These are phyloP conservation scores for Phytophthora idaei DNA, from an alignment of 352 stramenopile genomes.

Conservation along the genomic window DNA sequence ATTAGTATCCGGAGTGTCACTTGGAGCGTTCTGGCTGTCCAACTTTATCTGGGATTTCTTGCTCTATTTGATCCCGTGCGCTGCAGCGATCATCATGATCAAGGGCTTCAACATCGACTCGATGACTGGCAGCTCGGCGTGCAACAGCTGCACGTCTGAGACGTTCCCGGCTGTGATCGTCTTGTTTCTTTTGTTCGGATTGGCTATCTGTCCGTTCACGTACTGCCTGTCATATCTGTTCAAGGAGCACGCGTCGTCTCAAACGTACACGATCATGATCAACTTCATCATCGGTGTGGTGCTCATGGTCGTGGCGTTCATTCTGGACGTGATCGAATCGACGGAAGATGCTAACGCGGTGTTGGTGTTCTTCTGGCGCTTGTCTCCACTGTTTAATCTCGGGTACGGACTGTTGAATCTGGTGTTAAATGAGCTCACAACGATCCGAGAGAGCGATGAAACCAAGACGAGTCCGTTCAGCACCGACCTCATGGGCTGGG, in stretches of 20 bases:
- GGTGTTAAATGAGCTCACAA: constrained; percentile 45
- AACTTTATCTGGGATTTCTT: constrained; percentile 95
- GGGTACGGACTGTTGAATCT: constrained; percentile 53
- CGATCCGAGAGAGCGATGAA: constrained; percentile 36
- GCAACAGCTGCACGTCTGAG: constrained; percentile 47
- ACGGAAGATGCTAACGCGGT: constrained; percentile 52
- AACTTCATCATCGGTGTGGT: constrained; percentile 71
- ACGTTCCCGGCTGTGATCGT: constrained; percentile 61
- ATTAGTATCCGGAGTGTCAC: constrained; percentile 93
- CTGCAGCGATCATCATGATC: constrained; percentile 50
- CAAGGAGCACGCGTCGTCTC: constrained; percentile 64
- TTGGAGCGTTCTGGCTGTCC: constrained; percentile 96
- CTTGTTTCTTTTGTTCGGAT: constrained; percentile 62
- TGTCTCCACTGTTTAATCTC: constrained; percentile 73
- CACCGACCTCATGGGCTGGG: constrained; percentile 62
- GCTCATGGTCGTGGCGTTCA: constrained; percentile 63
- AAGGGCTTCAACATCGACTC: constrained; percentile 51
- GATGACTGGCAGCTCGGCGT: constrained; percentile 52
- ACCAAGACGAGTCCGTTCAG: constrained; percentile 58
- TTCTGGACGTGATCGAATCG: constrained; percentile 55
- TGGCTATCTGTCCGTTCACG: constrained; percentile 69
- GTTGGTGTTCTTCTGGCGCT: constrained; percentile 73
- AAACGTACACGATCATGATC: constrained; percentile 76
- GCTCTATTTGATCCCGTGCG: constrained; percentile 88
- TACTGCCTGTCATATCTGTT: constrained; percentile 76